phyloP scores from a whole-genome alignment of 176 grass and related monocot genomes.

The Rhynchospora breviuscula region DNA sequence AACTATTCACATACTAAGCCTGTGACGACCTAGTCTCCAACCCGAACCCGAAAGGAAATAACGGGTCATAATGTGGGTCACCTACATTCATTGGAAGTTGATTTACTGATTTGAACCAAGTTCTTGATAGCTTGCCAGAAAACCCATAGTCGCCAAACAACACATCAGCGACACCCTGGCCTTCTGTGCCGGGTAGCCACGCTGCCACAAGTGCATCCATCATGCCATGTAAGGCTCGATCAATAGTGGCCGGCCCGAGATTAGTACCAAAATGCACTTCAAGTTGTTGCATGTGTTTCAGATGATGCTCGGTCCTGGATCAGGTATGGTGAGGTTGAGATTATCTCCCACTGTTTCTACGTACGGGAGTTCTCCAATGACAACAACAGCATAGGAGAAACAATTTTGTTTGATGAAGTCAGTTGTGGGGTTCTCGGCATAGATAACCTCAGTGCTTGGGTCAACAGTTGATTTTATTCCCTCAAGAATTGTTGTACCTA shows the following conservation, averaged over 20 bases:
- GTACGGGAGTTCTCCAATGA: constrained; percentile 53
- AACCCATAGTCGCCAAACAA: constrained; percentile 60
- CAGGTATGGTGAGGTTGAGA: constrained; percentile 46
- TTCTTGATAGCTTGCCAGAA: constrained; percentile 47
- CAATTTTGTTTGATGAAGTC: constrained; percentile 14
- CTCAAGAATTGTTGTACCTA: constrained; percentile 50
- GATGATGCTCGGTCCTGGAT: constrained; percentile 37
- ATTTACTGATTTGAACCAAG: constrained; percentile 57
- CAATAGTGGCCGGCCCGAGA: constrained; percentile 50
- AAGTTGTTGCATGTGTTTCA: constrained; percentile 21
- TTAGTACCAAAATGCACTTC: constrained; percentile 39
- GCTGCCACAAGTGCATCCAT: constrained; percentile 54
- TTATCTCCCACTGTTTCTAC: constrained; percentile 47
- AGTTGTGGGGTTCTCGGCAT: constrained; percentile 29
- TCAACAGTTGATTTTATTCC: constrained; percentile 35
- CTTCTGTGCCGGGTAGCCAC: constrained; percentile 62
- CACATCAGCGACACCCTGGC: constrained; percentile 44
- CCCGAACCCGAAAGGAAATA: constrained; percentile 54
- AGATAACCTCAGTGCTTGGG: constrained; percentile 32
- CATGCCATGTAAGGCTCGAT: constrained; percentile 28
- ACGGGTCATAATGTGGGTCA: constrained; percentile 45
- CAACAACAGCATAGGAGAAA: constrained; percentile 48
- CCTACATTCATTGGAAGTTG: constrained; percentile 72
- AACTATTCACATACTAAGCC: not conserved
- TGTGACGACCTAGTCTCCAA: constrained; percentile 23